These are phyloP conservation scores for Aspergillus sclerotialis DNA, from an alignment of 2,329 filamentous ascomycete species.

Conservation along the genomic window DNA sequence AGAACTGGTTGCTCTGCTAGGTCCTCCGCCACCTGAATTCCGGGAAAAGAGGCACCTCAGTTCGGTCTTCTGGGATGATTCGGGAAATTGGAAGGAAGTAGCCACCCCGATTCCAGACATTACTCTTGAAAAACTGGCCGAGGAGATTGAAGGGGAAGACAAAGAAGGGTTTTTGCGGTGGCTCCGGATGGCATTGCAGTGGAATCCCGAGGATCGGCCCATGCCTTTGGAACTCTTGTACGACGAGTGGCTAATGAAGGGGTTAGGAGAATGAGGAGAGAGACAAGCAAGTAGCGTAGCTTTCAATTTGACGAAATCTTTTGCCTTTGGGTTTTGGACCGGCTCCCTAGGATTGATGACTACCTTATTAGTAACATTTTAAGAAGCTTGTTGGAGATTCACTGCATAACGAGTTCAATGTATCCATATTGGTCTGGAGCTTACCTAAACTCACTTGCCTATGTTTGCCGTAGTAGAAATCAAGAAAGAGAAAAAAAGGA, in stretches of 20 bases:
- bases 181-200: slow-evolving; percentile 22
- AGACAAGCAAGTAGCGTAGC: too few relatives aligned
- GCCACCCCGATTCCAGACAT: slow-evolving; percentile 11
- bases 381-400: too few relatives aligned
- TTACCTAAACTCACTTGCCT: too few relatives aligned
- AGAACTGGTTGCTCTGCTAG: slow-evolving; percentile 16
- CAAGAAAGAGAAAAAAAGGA: too few relatives aligned
- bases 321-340: too few relatives aligned
- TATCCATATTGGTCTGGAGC: too few relatives aligned
- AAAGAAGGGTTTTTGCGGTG: slow-evolving; percentile 18
- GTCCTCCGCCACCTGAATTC: slow-evolving; percentile 12
- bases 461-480: too few relatives aligned
- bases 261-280: slow-evolving; percentile 1
- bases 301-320: too few relatives aligned
- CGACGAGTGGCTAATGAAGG: slow-evolving; percentile 31
- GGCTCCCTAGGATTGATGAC: too few relatives aligned
- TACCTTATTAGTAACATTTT: too few relatives aligned
- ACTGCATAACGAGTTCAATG: too few relatives aligned
- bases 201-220: slow-evolving; percentile 18
- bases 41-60: slow-evolving; percentile 9
- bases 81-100: slow-evolving; percentile 14
- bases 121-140: slow-evolving; percentile 9
- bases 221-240: slow-evolving; percentile 28
- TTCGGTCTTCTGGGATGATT: slow-evolving; percentile 17
- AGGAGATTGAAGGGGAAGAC: slow-evolving; percentile 15